Percentiles rank a stretch among this genome's conserved stretches.
phyloP scores from a whole-genome alignment of 2,329 filamentous ascomycete genomes.

The Neophaeococcomyces mojaviensis region DNA sequence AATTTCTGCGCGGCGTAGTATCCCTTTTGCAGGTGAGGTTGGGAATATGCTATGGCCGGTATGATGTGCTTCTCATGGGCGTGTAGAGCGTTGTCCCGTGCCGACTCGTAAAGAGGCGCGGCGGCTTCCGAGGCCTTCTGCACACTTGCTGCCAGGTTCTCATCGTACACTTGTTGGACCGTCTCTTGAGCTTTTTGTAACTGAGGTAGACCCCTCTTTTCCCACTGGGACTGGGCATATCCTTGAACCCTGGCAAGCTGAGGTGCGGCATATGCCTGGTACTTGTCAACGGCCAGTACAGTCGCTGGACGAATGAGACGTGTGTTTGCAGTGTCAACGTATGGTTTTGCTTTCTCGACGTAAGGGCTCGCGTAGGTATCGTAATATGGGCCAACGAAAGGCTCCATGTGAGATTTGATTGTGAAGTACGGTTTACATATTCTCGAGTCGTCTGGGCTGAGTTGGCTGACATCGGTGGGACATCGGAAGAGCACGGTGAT shows the following conservation, averaged over 20 bases:
- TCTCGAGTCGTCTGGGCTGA: slow-evolving; percentile 62
- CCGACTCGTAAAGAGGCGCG: slow-evolving; percentile 65
- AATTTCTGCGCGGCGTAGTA: slow-evolving; percentile 63
- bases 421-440: slow-evolving; percentile 75
- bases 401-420: slow-evolving; percentile 59
- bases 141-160: slow-evolving; percentile 66
- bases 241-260: slow-evolving; percentile 59
- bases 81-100: slow-evolving; percentile 55
- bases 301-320: slow-evolving; percentile 62
- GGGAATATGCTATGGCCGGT: slow-evolving; percentile 65
- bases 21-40: slow-evolving; percentile 64
- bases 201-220: slow-evolving; percentile 68
- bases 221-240: slow-evolving; percentile 67
- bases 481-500: slow-evolving; percentile 75
- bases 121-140: slow-evolving; percentile 50
- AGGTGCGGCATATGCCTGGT: slow-evolving; percentile 66
- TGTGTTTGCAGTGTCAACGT: slow-evolving; percentile 52
- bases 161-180: slow-evolving; percentile 60
- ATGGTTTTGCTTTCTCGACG: slow-evolving; percentile 67
- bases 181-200: slow-evolving; percentile 57
- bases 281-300: slow-evolving; percentile 53
- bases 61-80: slow-evolving; percentile 66
- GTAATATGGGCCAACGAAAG: slow-evolving; percentile 80
- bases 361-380: slow-evolving; percentile 76
- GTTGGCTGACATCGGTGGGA: slow-evolving; percentile 59